Evolutionary conservation across 78 protist genomes (phyloP).

Genomic region (Salpingoeca rosetta): DNA sequence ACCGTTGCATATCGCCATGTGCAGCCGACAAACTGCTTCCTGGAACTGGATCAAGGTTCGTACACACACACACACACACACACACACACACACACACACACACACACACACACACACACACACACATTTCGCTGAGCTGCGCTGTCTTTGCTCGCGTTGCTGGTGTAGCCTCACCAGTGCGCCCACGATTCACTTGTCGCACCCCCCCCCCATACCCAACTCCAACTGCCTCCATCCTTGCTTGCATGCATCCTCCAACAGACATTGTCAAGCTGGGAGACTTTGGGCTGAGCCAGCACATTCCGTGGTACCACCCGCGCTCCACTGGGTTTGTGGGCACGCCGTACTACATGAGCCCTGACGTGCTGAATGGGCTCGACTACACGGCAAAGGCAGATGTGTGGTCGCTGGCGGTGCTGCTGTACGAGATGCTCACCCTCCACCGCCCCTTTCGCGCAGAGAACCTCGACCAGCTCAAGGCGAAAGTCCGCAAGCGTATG

Average conservation of each 20-base stretch:
- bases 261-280: conserved; percentile 86
- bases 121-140: no score
- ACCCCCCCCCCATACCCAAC: no score
- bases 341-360: conserved; percentile 80
- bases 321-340: conserved; percentile 86
- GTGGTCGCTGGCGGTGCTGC: conserved; percentile 52
- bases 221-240: no score
- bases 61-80: no score
- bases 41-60: no score
- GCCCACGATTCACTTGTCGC: no score
- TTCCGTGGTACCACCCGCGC: conserved; percentile 50
- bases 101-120: no score
- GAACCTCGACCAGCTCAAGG: neutral
- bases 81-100: no score
- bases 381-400: conserved; percentile 55
- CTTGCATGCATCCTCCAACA: no score
- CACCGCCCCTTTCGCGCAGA: neutral
- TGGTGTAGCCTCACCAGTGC: no score
- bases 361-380: conserved; percentile 22
- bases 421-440: conserved; percentile 28
- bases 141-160: no score
- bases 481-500: neutral
- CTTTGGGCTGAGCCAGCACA: conserved; percentile 76
- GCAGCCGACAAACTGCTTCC: conserved; percentile 71
- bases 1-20: conserved; percentile 83